Evolutionary conservation across 805 yeast species (phyloP), one percentile per base, ranked within the genome.

Genomic region (Myxozyma nipponensis): DNA sequence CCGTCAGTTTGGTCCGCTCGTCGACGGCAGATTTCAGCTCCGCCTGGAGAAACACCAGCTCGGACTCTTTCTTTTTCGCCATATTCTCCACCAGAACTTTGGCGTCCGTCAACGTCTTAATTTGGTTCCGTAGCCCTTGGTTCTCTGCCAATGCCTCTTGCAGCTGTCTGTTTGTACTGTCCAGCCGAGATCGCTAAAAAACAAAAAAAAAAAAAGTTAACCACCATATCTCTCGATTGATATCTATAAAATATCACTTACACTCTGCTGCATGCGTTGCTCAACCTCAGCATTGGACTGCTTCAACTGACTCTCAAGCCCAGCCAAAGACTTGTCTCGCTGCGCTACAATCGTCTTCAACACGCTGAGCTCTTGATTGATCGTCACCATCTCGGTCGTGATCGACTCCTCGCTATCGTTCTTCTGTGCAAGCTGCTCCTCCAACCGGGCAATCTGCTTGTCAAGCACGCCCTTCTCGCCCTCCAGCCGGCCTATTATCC

Each of bases 71-170:
- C 44, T 63, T 58, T 18, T 64, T 59, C 18, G 75, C 57, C 5
- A 69, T 68, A 3, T 64, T 62, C 28, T 63, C 70, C 39, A 69
- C 63, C 40, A 69, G 72, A 1, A 64, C 52, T 5, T 72, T 64
- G 1, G 75, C 69, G 18, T 64, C 64, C 44, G 71, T 72, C 18
- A 72, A 61, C 4, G 64, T 52, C 7, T 66, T 64, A n/a, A 80
- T 45, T 48, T 74, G 71, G 6, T 60, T 62, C 34, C 73, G 66
- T 17, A 79, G 61, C n/a, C 62, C 66, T 24, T 66, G 66, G 56
- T 78, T 79, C 51, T 77, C 84, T 2, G 66, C 66, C 1, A 73
- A 45, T 2, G 56, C 53, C 17, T 46, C 42, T 39, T 50, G 50
- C 44, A 52, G 22, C 40, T 44, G 58, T 22, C 54, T 25, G 49